Evolutionary conservation across 2,329 filamentous ascomycete species (phyloP).

Genomic region (Clonostachys solani): DNA sequence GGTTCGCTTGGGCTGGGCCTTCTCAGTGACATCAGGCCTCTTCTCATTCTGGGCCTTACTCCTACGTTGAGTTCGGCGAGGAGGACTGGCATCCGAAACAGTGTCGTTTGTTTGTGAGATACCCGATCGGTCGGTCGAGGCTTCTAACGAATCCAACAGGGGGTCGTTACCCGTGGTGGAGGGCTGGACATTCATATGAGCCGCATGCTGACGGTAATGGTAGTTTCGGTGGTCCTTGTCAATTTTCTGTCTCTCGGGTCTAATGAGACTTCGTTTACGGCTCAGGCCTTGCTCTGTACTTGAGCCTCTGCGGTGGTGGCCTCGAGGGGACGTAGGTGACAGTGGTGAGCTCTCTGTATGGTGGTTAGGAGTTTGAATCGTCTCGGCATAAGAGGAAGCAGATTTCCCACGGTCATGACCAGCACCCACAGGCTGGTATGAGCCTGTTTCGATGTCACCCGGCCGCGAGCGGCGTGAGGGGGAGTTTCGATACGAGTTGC

Average conservation of each 20-base stretch:
- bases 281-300: constrained; percentile 32
- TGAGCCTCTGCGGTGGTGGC: constrained; percentile 20
- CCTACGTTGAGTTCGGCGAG: constrained; percentile 15
- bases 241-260: constrained; percentile 82
- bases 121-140: constrained; percentile 49
- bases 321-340: constrained; percentile 34
- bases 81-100: constrained; percentile 38
- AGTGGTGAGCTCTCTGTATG: constrained; percentile 52
- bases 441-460: constrained; percentile 66
- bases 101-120: constrained; percentile 39
- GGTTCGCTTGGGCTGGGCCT: constrained; percentile 30
- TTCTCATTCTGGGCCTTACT: constrained; percentile 28
- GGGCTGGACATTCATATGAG: constrained; percentile 84
- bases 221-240: constrained; percentile 90
- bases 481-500: constrained; percentile 63
- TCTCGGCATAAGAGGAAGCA: constrained; percentile 54
- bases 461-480: constrained; percentile 61
- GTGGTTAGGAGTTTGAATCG: constrained; percentile 47
- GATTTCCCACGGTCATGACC: constrained; percentile 53
- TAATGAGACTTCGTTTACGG: constrained; percentile 84
- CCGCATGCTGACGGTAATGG: constrained; percentile 90
- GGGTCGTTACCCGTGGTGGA: constrained; percentile 93
- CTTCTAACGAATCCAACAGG: constrained; percentile 73
- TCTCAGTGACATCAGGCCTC: constrained; percentile 13
- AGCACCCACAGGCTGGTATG: constrained; percentile 37